Evolutionary conservation across 2,329 filamentous ascomycete genomes (phyloP), one percentile per base, ranked within the genome.

Genomic region (Fusarium liriodendri): DNA sequence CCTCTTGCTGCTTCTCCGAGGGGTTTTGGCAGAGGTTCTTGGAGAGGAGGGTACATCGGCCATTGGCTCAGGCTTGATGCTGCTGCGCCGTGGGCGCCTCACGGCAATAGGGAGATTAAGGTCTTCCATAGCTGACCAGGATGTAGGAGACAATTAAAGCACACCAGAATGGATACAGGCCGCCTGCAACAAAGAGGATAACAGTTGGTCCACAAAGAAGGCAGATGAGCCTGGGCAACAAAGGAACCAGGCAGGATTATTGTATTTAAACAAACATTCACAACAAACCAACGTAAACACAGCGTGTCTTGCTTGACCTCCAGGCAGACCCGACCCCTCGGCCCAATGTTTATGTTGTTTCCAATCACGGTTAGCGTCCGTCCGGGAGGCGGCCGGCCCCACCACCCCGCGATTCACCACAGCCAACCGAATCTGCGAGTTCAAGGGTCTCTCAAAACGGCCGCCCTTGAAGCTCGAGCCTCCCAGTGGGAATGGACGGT

Each of bases 91-190:
- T 32, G 85, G 83, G 45, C 88, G 88, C 70, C 89, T 85, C 14
- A 90, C 79, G n/a, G 89, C 88, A 67, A 91, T 86, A 4, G 89
- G 88, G 29, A 87, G 81, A 71, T 89, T 83, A 50, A 82, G 77
- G 64, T 84, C 78, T 7, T 79, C 76, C 82, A 86, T 87, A 32
- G 25, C 66, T 52, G 52, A 38, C 16, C 16, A 60, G 35, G 59
- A 55, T 52, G 11, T 52, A 14, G 55, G n/a, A 37, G 33, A 58
- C 29, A 42, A 66, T 20, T 18, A 50, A 52, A 29, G 55, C 59
- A 29, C 10, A 55, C 66, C 47, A 61, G 37, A 42, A 22, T 37
- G 27, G 33, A 18, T 9, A 57, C 27, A 57, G 66, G 25, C 20
- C 14, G 20, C 47, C 52, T 35, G 54, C 54, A 61, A 57, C 16